phyloP scores from a whole-genome alignment of 2,329 filamentous ascomycete genomes.

The Pyrenophora tritici-repentis region DNA sequence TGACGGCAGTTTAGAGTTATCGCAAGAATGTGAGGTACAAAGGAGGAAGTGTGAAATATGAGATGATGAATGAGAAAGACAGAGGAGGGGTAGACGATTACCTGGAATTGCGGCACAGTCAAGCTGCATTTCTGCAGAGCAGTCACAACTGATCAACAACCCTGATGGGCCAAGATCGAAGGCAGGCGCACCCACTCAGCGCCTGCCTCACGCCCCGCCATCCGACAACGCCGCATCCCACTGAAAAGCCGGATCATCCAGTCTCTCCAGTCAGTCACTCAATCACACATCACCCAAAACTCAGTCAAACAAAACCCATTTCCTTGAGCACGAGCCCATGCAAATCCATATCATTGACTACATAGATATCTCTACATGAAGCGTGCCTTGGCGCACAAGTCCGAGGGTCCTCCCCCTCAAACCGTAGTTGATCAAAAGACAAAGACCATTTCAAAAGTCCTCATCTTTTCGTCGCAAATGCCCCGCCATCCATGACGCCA shows the following conservation, averaged over 20 bases:
- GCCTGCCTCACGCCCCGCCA: no score
- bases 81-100: background rate
- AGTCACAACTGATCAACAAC: background rate
- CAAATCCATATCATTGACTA: slow-evolving; percentile 21
- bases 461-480: background rate
- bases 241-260: background rate
- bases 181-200: background rate
- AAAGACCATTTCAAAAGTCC: no score
- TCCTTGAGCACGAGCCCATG: slow-evolving; percentile 34
- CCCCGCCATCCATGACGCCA: background rate
- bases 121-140: background rate
- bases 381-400: slow-evolving; percentile 26
- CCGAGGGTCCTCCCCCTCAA: no score
- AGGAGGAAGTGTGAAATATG: no score
- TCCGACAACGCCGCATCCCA: background rate
- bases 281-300: no score
- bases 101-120: no score
- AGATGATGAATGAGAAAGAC: no score
- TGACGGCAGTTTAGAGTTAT: no score
- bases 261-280: no score
- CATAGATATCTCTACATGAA: slow-evolving; percentile 18
- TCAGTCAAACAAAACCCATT: background rate
- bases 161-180: no score
- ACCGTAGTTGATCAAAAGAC: no score
- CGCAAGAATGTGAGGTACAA: no score